phyloP scores from a whole-genome alignment of 192 early-diverging fungal genomes.

The Coemansia sp. region DNA sequence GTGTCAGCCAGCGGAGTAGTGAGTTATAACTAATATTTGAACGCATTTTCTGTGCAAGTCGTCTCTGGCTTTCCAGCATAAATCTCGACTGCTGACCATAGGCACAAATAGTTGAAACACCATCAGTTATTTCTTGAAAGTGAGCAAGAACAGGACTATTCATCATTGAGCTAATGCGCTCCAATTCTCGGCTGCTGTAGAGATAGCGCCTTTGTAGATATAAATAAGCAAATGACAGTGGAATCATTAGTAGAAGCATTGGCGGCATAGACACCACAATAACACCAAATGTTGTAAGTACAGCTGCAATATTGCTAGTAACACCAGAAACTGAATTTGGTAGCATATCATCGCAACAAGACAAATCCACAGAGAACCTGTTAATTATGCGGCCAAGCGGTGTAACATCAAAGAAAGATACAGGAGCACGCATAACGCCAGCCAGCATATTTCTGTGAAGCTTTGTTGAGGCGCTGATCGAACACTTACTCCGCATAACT shows the following conservation, averaged over 20 bases:
- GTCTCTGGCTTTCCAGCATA: conserved; percentile 60
- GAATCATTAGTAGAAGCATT: conserved; percentile 69
- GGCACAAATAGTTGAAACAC: conserved; percentile 82
- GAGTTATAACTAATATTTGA: conserved; percentile 72
- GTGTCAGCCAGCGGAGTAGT: conserved; percentile 70
- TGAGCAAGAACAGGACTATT: conserved; percentile 80
- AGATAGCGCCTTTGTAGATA: conserved; percentile 73
- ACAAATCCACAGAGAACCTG: conserved; percentile 68
- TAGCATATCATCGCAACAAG: conserved; percentile 60
- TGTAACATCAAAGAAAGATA: conserved; percentile 78
- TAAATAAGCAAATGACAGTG: conserved; percentile 73
- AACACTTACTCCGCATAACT: conserved; percentile 80
- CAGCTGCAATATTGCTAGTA: conserved; percentile 58
- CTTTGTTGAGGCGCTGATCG: conserved; percentile 59
- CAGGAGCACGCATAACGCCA: conserved; percentile 69
- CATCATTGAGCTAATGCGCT: conserved; percentile 77
- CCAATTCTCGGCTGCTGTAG: conserved; percentile 78
- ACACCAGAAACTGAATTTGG: conserved; percentile 63
- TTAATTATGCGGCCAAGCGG: conserved; percentile 77
- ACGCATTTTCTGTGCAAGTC: conserved; percentile 71
- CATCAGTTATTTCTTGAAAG: conserved; percentile 76
- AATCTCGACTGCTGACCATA: conserved; percentile 82
- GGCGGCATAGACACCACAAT: conserved; percentile 61
- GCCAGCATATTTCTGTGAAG: conserved; percentile 69
- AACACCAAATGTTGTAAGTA: conserved; percentile 59